Evolutionary conservation across 2,329 filamentous ascomycete genomes (phyloP).

Genomic region (Lecanosticta acicola): DNA sequence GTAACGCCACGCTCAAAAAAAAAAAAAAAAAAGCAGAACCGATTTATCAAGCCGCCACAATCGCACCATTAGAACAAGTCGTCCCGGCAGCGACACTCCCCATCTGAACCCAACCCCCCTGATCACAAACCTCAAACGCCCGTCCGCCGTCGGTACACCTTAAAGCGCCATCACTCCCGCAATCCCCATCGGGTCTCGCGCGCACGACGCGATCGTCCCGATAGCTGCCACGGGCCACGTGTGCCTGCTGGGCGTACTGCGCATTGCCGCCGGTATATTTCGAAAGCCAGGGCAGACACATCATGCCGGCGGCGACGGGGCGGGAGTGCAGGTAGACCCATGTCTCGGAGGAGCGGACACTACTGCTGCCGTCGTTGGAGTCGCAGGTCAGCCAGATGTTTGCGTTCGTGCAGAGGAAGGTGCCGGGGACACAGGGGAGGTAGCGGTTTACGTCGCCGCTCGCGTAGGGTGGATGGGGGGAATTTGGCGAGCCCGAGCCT

Average conservation of each 20-base stretch:
- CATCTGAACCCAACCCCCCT: conserved; percentile 32
- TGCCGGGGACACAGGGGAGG: conserved; percentile 36
- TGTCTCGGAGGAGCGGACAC: conserved; percentile 8
- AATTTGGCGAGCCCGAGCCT: conserved; percentile 1
- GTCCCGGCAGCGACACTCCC: conserved; percentile 29
- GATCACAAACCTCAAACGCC: conserved; percentile 30
- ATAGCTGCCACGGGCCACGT: conserved; percentile 24
- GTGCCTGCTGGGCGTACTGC: conserved; percentile 25
- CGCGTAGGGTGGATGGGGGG: conserved; percentile 21
- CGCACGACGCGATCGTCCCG: conserved; percentile 31
- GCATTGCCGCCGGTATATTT: conserved; percentile 19
- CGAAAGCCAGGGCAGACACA: conserved; percentile 32
- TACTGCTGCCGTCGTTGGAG: conserved; percentile 23
- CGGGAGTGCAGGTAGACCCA: conserved; percentile 32
- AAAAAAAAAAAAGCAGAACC: no score
- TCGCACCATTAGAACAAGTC: conserved; percentile 25
- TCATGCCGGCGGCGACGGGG: conserved; percentile 33
- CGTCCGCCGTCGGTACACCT: conserved; percentile 25
- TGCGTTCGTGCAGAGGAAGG: conserved; percentile 36
- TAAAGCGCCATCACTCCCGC: conserved; percentile 23
- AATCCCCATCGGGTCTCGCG: conserved; percentile 27
- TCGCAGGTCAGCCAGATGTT: conserved; percentile 36
- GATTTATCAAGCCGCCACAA: conserved; percentile 18
- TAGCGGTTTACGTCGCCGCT: conserved; percentile 28
- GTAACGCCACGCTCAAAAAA: not conserved